Percentiles rank a stretch among this genome's conserved stretches.
These are phyloP conservation scores for Inonotus obliquus DNA, from an alignment of 1,284 basidiomycete genomes.

Conservation along the genomic window DNA sequence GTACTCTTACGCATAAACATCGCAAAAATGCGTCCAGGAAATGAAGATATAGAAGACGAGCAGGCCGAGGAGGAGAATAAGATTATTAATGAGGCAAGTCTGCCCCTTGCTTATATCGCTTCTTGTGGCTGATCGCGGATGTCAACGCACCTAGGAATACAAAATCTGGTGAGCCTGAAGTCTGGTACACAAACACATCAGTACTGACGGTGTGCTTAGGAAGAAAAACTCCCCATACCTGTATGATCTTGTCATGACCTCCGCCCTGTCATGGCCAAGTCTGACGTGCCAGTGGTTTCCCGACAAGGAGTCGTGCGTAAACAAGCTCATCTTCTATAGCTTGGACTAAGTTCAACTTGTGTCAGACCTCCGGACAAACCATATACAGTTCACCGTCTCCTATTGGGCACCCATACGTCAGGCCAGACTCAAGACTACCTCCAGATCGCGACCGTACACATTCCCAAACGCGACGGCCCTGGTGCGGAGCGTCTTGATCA, in stretches of 20 bases:
- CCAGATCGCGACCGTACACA: slow-evolving; percentile 91
- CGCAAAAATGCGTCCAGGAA: slow-evolving; percentile 53
- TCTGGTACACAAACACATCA: not conserved
- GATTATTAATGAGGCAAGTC: slow-evolving; percentile 82
- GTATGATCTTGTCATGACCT: slow-evolving; percentile 96
- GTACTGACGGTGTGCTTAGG: slow-evolving; percentile 40
- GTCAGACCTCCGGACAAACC: slow-evolving; percentile 80
- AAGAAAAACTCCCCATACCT: slow-evolving; percentile 98
- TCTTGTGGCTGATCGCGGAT: slow-evolving; percentile 12
- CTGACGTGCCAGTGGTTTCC: slow-evolving; percentile 99
- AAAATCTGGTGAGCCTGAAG: slow-evolving; percentile 61
- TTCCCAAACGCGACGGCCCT: slow-evolving; percentile 72
- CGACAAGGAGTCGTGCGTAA: slow-evolving; percentile 83
- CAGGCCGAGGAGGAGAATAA: slow-evolving; percentile 86
- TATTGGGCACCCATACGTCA: slow-evolving; percentile 97
- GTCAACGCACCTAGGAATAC: slow-evolving; percentile 53
- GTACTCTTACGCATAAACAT: not conserved
- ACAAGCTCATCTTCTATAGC: slow-evolving; percentile 1
- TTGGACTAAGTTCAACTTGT: not conserved
- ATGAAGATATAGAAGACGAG: slow-evolving; percentile 77
- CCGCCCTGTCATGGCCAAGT: slow-evolving; percentile 97
- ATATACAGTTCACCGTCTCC: slow-evolving; percentile 88
- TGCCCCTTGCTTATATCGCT: slow-evolving; percentile 7
- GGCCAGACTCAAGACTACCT: slow-evolving; percentile 94
- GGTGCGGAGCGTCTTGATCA: slow-evolving; percentile 73